Percentiles rank a stretch among this genome's conserved stretches.
phyloP scores from a whole-genome alignment of 495 filamentous ascomycete species.

The Penicillium verhagenii region DNA sequence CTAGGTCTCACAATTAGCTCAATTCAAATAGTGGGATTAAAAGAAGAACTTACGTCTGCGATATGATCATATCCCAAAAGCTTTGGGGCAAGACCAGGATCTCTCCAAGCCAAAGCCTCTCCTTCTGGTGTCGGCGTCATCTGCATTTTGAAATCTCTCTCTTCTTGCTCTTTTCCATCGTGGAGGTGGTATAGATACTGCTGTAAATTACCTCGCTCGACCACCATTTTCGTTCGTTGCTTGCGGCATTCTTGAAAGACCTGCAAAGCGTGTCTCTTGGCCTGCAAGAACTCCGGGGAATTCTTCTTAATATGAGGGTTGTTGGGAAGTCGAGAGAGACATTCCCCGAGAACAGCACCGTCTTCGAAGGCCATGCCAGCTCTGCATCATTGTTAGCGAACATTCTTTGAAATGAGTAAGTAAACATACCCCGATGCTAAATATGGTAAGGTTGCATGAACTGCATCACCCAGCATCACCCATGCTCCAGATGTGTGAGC shows the following conservation, averaged over 20 bases:
- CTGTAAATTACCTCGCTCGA: conserved; percentile 46
- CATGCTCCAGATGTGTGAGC: conserved; percentile 50
- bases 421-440: conserved; percentile 42
- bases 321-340: conserved; percentile 38
- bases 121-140: conserved; percentile 45
- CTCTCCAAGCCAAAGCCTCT: conserved; percentile 47
- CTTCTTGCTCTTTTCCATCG: conserved; percentile 48
- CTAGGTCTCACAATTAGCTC: not conserved
- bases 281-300: conserved; percentile 22
- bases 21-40: not conserved
- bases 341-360: conserved; percentile 50
- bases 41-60: conserved; percentile 25
- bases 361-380: conserved; percentile 51
- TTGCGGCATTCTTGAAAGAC: conserved; percentile 48
- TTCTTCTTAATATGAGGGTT: conserved; percentile 20
- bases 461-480: conserved; percentile 62
- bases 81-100: conserved; percentile 42
- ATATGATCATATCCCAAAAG: conserved; percentile 46
- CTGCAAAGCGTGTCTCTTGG: conserved; percentile 39
- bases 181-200: conserved; percentile 52
- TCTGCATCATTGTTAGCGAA: conserved; percentile 22
- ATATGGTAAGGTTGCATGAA: conserved; percentile 65
- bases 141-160: conserved; percentile 44
- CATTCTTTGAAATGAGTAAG: not conserved
- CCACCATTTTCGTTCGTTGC: conserved; percentile 44